phyloP scores from a whole-genome alignment of 345 rosid species.

The Bruguiera sexangula region DNA sequence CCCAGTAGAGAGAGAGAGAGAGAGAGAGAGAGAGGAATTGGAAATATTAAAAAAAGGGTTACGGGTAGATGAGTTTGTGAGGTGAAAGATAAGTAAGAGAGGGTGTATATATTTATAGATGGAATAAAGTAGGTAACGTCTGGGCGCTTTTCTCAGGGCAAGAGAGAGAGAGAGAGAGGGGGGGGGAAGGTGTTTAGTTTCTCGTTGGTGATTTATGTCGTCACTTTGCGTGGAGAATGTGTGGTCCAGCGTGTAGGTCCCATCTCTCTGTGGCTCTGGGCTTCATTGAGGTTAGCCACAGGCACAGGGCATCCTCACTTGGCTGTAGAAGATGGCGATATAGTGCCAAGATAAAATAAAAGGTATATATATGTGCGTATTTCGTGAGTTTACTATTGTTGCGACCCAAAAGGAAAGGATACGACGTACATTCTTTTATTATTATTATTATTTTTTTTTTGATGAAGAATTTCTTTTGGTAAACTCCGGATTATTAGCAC shows the following conservation, averaged over 20 bases:
- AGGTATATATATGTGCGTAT: too few relatives aligned
- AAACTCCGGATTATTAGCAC: too few relatives aligned
- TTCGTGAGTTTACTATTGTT: too few relatives aligned
- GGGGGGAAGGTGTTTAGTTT: background rate
- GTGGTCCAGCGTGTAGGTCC: background rate
- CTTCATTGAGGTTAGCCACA: background rate
- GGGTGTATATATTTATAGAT: conserved; percentile 5
- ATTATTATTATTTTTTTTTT: too few relatives aligned
- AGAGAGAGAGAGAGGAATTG: background rate
- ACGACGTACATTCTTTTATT: too few relatives aligned
- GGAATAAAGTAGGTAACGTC: background rate
- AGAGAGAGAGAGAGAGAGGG: background rate
- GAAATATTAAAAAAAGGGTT: background rate
- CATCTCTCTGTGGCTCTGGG: background rate
- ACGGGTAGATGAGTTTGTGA: background rate
- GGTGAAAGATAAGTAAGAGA: background rate
- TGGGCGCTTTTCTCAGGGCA: too few relatives aligned
- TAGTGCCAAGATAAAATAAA: background rate
- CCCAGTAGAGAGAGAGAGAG: too few relatives aligned
- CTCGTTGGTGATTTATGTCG: conserved; percentile 17
- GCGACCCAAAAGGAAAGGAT: too few relatives aligned
- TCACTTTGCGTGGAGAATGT: conserved; percentile 11
- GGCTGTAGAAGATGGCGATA: too few relatives aligned
- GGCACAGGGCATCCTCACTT: background rate
- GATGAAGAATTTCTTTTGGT: too few relatives aligned